Conservation (phyloP, 768 basidiomycete genomes). For the Pleurotus citrinopileatus region DNA sequence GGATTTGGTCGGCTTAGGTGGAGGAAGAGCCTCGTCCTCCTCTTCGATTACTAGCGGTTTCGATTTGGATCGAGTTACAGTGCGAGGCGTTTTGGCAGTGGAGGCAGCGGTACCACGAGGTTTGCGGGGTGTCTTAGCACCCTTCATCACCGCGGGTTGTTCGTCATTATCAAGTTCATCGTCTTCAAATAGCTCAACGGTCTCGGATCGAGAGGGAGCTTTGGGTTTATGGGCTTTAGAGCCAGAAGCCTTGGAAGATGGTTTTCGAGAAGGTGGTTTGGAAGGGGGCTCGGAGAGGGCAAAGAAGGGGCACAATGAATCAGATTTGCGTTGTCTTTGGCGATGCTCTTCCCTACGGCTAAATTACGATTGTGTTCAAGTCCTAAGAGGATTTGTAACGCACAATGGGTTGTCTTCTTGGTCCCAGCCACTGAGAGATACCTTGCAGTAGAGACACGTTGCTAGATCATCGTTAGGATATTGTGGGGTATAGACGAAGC, state of each 20-base stretch:
- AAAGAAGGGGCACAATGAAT: conserved; percentile 41
- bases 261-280: conserved; percentile 12
- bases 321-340: conserved; percentile 55
- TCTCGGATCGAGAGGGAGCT: conserved; percentile 8
- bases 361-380: neutral
- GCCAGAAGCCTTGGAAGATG: neutral
- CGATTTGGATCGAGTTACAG: conserved; percentile 7
- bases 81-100: conserved; percentile 5
- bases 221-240: conserved; percentile 5
- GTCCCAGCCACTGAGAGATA: conserved; percentile 85
- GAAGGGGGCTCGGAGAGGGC: conserved; percentile 16
- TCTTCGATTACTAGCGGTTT: conserved; percentile 9
- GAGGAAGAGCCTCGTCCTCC: conserved; percentile 14
- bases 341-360: conserved; percentile 66
- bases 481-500: conserved; percentile 80
- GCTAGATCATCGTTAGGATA: conserved; percentile 71
- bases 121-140: conserved; percentile 7
- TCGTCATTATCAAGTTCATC: neutral
- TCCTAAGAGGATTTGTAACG: conserved; percentile 24
- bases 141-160: conserved; percentile 5
- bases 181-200: neutral
- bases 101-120: neutral
- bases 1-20: conserved; percentile 12
- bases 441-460: conserved; percentile 82
- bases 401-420: conserved; percentile 84